Conservation (phyloP, 306 rosid genomes). For the Cucumis hystrix region DNA sequence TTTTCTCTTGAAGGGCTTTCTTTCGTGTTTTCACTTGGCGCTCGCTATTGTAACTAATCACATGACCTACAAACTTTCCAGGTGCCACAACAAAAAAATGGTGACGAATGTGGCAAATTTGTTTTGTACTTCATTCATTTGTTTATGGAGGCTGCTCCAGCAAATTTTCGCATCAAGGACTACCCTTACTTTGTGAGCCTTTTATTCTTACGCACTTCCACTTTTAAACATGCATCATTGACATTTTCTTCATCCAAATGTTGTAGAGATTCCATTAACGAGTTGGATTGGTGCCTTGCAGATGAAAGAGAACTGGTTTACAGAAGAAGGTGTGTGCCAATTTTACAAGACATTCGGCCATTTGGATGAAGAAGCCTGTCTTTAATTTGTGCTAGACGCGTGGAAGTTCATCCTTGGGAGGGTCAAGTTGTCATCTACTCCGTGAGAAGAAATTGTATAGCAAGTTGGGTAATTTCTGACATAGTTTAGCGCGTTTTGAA, state of each 20-base stretch:
- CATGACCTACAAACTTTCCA: conserved; percentile 7
- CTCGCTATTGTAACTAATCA: background rate
- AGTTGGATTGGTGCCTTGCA: conserved; percentile 23
- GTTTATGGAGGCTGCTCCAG: conserved; percentile 50
- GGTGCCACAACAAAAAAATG: conserved; percentile 79
- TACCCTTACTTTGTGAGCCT: conserved; percentile 67
- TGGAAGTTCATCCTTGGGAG: background rate
- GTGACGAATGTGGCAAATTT: conserved; percentile 56
- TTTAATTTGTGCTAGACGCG: conserved; percentile 3
- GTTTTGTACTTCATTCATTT: conserved; percentile 57
- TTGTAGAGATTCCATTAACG: conserved; percentile 1
- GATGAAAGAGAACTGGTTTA: conserved; percentile 68
- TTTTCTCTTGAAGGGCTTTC: no score
- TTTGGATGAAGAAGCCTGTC: conserved; percentile 3
- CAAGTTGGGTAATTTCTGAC: background rate
- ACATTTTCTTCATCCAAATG: background rate
- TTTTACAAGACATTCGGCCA: conserved; percentile 25
- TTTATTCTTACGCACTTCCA: background rate
- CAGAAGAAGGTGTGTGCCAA: conserved; percentile 22
- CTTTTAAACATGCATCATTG: background rate
- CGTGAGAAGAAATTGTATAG: background rate
- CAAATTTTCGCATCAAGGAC: conserved; percentile 35
- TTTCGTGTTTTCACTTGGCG: no score
- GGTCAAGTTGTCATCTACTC: background rate
- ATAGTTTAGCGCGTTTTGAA: background rate